Percentiles rank a stretch among this genome's conserved stretches.
Evolutionary conservation across 2,329 filamentous ascomycete species (phyloP).

Genomic region (Colletotrichum cordylinicola): DNA sequence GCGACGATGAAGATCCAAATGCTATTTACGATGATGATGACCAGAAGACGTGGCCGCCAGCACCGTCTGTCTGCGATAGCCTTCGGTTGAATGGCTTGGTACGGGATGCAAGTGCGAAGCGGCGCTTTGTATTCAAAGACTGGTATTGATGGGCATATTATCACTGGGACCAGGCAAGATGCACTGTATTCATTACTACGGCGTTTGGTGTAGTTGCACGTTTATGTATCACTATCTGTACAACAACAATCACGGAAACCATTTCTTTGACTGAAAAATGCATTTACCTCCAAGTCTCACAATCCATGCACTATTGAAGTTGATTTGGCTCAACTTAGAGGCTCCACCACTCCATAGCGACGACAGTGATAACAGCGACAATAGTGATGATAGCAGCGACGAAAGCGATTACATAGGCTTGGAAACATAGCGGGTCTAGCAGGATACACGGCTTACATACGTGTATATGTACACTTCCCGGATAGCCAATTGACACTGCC

Average conservation of each 20-base stretch:
- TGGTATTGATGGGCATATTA: background rate
- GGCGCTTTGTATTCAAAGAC: background rate
- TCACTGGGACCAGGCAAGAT: background rate
- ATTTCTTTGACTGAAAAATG: background rate
- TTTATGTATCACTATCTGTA: background rate
- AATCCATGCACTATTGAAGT: background rate
- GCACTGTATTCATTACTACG: background rate
- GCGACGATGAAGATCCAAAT: background rate
- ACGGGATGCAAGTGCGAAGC: background rate
- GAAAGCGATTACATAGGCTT: no score
- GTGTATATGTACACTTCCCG: background rate
- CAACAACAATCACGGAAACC: background rate
- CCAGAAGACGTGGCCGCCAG: background rate
- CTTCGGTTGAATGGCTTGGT: background rate
- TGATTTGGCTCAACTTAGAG: background rate
- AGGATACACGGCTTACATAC: no score
- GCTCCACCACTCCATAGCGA: background rate
- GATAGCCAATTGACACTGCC: no score
- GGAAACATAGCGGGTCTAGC: no score
- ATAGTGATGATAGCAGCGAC: no score
- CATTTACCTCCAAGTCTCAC: background rate
- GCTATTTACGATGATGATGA: background rate
- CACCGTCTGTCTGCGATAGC: background rate
- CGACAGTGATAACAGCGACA: no score
- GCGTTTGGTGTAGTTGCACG: background rate